Evolutionary conservation across 148 eudicot species (phyloP), one percentile per base, ranked within the genome.

Genomic region (Pharnaceum exiguum): DNA sequence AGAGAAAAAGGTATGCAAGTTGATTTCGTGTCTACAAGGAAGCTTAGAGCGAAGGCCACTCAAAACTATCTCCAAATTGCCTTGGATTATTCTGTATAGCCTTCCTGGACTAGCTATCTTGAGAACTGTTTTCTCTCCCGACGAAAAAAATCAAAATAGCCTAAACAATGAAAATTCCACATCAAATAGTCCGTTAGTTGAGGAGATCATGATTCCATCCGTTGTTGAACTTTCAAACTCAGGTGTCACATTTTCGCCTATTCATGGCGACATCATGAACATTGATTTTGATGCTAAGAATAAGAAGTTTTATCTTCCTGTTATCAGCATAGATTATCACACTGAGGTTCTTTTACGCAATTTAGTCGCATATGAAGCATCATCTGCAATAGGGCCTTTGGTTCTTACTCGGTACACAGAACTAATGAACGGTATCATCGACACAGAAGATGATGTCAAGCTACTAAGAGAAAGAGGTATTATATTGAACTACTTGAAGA

Each of bases 371-470:
- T 79, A 79, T 5, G 89, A 83, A 38, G 80, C 85, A 19, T 69
- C 76, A 43, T 56, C 35, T 11, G 70, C 40, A 7, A 31, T 51
- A 5, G 72, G 82, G 17, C 74, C 80, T 1, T 48, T 77, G 66
- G 35, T 67, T 29, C 57, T 83, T 45, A 60, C 85, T 4, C 78
- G 85, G 4, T 83, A 74, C 71, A 77, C 76, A 0, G 82, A 83
- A 52, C 22, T 83, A n/a, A 83, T 83, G 85, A 83, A 83, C 25
- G 85, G 89, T 18, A 79, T 83, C 7, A 63, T 83, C 16, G 89
- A 83, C 30, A 77, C 80, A 1, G 46, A 60, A 30, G 82, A 79
- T n/a, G 89, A 83, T 39, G 89, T 51, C 9, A 74, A 40, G 55
- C 5, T 77, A 65, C 76, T 83, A 0, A 79, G 89, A 42, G 82